Evolutionary conservation across 352 stramenopile genomes (phyloP).

Genomic region (Elongisporangium prolatum): DNA sequence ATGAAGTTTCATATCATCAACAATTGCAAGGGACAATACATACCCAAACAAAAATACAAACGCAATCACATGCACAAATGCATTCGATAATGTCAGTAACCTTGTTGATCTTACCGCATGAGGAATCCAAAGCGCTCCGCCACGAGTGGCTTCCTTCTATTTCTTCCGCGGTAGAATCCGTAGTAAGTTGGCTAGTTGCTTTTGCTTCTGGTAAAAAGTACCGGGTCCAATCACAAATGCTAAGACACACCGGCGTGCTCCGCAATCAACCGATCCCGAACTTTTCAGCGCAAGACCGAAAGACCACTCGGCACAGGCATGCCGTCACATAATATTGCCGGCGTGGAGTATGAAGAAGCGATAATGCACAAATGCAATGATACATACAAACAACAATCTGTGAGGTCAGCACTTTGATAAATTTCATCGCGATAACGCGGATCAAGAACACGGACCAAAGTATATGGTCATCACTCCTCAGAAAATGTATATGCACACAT

Average conservation of each 20-base stretch:
- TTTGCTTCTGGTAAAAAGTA: slow-evolving; percentile 88
- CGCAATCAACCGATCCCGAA: slow-evolving; percentile 30
- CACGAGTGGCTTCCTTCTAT: background rate
- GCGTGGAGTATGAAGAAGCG: slow-evolving; percentile 88
- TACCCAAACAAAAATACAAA: slow-evolving; percentile 15
- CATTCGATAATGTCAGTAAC: slow-evolving; percentile 56
- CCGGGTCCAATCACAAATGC: slow-evolving; percentile 83
- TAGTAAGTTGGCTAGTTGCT: slow-evolving; percentile 84
- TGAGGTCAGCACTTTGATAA: slow-evolving; percentile 83
- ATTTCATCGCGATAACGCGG: slow-evolving; percentile 90
- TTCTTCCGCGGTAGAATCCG: slow-evolving; percentile 57
- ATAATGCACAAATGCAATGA: slow-evolving; percentile 7
- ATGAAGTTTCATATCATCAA: slow-evolving; percentile 87
- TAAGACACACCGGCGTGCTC: slow-evolving; percentile 11
- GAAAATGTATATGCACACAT: slow-evolving; percentile 15
- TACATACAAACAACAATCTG: slow-evolving; percentile 5
- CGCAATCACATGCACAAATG: slow-evolving; percentile 11
- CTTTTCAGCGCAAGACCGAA: slow-evolving; percentile 71
- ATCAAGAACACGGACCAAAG: slow-evolving; percentile 92
- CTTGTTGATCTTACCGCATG: slow-evolving; percentile 74
- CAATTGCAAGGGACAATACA: slow-evolving; percentile 16
- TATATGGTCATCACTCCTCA: slow-evolving; percentile 82
- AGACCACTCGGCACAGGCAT: slow-evolving; percentile 11
- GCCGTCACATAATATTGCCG: slow-evolving; percentile 73
- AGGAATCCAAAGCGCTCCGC: slow-evolving; percentile 12